Base-by-base conservation (phyloP, 2,329 filamentous ascomycete genomes). In the Xylariomycetidae sp. region DNA sequence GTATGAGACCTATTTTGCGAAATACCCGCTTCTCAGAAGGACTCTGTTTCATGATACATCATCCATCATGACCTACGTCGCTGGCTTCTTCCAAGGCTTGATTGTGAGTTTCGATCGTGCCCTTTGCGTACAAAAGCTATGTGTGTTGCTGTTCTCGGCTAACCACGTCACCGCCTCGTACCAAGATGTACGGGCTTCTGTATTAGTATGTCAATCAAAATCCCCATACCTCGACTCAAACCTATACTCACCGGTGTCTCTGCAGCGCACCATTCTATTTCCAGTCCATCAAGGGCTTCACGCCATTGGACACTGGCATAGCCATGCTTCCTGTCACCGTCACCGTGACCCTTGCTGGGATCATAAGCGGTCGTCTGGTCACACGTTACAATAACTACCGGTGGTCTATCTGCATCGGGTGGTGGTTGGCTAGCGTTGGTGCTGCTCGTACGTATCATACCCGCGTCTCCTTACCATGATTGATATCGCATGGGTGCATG, bases 391-490 rank as follows among this genome's bases (percentile, higher is more conserved):
- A 58, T 18, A 53, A 42, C 31, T 63, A 53, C 44, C 58, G 62
- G 18, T 62, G 58, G 58, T 48, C 60, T 11, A 57, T 64, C 37
- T 58, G 57, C 48, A 36, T 49, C 25, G 62, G 62, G 13, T 66
- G 61, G 59, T 44, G n/a, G n/a, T n/a, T n/a, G n/a, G n/a, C n/a
- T n/a, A n/a, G n/a, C n/a, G n/a, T n/a, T n/a, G n/a, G n/a, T n/a
- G n/a, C n/a, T n/a, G n/a, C n/a, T n/a, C n/a, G n/a, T n/a, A n/a
- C n/a, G n/a, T n/a, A n/a, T n/a, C n/a, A n/a, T n/a, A n/a, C n/a
- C n/a, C n/a, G n/a, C n/a, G n/a, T n/a, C n/a, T n/a, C n/a, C n/a
- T n/a, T n/a, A n/a, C n/a, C n/a, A n/a, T n/a, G n/a, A n/a, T n/a
- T n/a, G n/a, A n/a, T n/a, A n/a, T n/a, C n/a, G n/a, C n/a, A n/a